These are phyloP conservation scores for Sanguinoderma infundibulare DNA, from an alignment of 1,284 basidiomycete species.

Conservation along the genomic window DNA sequence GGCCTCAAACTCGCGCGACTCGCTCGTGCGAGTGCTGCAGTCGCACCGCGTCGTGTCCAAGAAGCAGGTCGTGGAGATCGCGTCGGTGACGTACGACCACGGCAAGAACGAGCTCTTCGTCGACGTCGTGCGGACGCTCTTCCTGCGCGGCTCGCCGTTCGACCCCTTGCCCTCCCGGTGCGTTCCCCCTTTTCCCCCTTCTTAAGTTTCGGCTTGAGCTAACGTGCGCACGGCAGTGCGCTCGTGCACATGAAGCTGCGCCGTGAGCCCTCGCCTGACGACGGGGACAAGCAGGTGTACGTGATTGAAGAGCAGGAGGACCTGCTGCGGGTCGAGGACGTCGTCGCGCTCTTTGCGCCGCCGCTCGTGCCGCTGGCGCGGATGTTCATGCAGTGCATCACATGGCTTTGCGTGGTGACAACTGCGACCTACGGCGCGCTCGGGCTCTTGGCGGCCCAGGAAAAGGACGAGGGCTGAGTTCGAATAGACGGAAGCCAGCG, in stretches of 20 bases:
- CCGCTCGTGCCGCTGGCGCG: slow-evolving; percentile 45
- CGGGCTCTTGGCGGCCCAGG: too few relatives aligned
- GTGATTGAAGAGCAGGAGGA: slow-evolving; percentile 62
- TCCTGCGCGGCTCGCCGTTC: slow-evolving; percentile 52
- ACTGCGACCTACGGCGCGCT: too few relatives aligned
- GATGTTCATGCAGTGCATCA: too few relatives aligned
- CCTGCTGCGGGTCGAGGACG: slow-evolving; percentile 63
- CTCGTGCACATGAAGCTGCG: slow-evolving; percentile 52
- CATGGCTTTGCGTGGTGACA: too few relatives aligned
- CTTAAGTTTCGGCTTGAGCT: background rate
- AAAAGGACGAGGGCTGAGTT: too few relatives aligned
- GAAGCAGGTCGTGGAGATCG: slow-evolving; percentile 44
- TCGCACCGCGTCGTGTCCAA: slow-evolving; percentile 66
- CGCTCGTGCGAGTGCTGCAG: slow-evolving; percentile 46
- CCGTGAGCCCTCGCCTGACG: slow-evolving; percentile 32
- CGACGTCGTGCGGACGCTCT: slow-evolving; percentile 56
- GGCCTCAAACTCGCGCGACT: too few relatives aligned
- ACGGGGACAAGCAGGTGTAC: slow-evolving; percentile 34
- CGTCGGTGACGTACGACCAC: slow-evolving; percentile 50
- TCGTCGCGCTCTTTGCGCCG: slow-evolving; percentile 54
- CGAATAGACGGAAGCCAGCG: too few relatives aligned
- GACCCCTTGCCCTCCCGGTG: slow-evolving; percentile 53
- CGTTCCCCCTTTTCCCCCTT: slow-evolving; percentile 10
- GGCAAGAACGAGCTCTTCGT: slow-evolving; percentile 43
- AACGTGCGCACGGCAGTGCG: background rate